Evolutionary conservation across 805 yeast genomes (phyloP).

Genomic region (Wickerhamiella spandovensis): DNA sequence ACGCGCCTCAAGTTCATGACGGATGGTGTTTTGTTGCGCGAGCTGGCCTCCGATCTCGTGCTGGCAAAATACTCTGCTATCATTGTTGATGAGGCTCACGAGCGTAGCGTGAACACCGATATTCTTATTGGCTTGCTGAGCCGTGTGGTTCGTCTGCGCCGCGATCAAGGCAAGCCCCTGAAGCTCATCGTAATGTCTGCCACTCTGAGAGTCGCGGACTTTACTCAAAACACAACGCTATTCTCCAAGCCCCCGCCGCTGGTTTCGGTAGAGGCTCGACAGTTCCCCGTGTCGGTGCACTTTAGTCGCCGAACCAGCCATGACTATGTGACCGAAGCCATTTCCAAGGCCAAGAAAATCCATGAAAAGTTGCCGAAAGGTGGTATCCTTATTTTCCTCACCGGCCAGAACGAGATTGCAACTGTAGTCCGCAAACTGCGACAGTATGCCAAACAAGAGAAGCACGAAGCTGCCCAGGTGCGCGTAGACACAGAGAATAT

Average conservation of each 20-base stretch:
- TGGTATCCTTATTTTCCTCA: slow-evolving; percentile 78
- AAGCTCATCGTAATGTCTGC: slow-evolving; percentile 95
- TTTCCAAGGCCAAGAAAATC: slow-evolving; percentile 70
- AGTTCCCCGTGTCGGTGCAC: slow-evolving; percentile 84
- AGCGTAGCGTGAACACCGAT: slow-evolving; percentile 90
- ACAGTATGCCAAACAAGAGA: slow-evolving; percentile 42
- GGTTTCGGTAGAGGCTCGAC: slow-evolving; percentile 81
- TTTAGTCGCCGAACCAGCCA: slow-evolving; percentile 68
- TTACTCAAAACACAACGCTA: slow-evolving; percentile 63
- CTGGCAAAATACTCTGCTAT: slow-evolving; percentile 72
- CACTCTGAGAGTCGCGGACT: slow-evolving; percentile 84
- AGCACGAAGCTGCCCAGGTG: slow-evolving; percentile 25
- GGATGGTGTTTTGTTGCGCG: slow-evolving; percentile 88
- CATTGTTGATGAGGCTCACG: slow-evolving; percentile 96
- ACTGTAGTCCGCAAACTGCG: slow-evolving; percentile 58
- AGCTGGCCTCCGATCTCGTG: slow-evolving; percentile 79
- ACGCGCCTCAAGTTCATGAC: slow-evolving; percentile 86
- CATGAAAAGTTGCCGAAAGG: slow-evolving; percentile 85
- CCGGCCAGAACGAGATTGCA: slow-evolving; percentile 88
- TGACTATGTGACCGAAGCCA: slow-evolving; percentile 78
- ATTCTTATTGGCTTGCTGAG: slow-evolving; percentile 90
- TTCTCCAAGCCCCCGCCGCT: slow-evolving; percentile 74
- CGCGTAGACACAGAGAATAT: slow-evolving; percentile 37
- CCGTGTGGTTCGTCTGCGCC: slow-evolving; percentile 64
- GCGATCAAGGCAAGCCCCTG: slow-evolving; percentile 41